Percentiles rank a stretch among this genome's conserved stretches.
These are phyloP conservation scores for Suhomyces anneliseae DNA, from an alignment of 1,139 yeast genomes.

Conservation along the genomic window DNA sequence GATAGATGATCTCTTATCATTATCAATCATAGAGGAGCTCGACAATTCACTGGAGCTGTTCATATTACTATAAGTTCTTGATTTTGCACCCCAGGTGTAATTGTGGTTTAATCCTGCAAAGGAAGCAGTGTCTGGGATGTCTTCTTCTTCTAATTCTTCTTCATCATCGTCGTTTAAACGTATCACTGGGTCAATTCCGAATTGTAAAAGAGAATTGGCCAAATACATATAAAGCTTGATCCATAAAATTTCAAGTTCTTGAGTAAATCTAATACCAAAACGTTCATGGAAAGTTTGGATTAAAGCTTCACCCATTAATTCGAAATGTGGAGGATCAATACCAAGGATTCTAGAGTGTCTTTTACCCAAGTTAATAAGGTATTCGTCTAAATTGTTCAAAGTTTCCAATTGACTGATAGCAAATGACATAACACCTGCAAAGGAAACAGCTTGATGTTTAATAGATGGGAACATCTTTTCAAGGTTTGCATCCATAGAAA, in stretches of 20 bases:
- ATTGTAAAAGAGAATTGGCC: slow-evolving; percentile 64
- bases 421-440: slow-evolving; percentile 76
- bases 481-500: slow-evolving; percentile 53
- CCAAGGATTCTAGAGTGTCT: slow-evolving; percentile 75
- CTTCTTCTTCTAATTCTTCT: slow-evolving; percentile 3
- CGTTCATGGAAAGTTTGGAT: slow-evolving; percentile 73
- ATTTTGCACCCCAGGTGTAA: slow-evolving; percentile 9
- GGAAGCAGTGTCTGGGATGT: slow-evolving; percentile 7
- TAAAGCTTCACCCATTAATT: slow-evolving; percentile 77
- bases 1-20: slow-evolving; percentile 17
- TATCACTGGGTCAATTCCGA: slow-evolving; percentile 62
- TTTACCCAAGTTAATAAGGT: slow-evolving; percentile 65
- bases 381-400: slow-evolving; percentile 51
- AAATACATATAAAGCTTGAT: slow-evolving; percentile 60
- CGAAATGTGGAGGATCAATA: slow-evolving; percentile 71
- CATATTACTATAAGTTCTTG: slow-evolving; percentile 3
- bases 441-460: slow-evolving; percentile 71
- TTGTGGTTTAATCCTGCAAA: slow-evolving; percentile 6
- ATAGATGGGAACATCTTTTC: slow-evolving; percentile 63
- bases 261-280: slow-evolving; percentile 46
- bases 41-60: slow-evolving; percentile 3
- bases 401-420: slow-evolving; percentile 52
- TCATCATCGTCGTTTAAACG: slow-evolving; percentile 14
- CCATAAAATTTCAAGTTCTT: slow-evolving; percentile 68
- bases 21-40: slow-evolving; percentile 2